Evolutionary conservation across 306 rosid species (phyloP).

Genomic region (Carpinus viminea): DNA sequence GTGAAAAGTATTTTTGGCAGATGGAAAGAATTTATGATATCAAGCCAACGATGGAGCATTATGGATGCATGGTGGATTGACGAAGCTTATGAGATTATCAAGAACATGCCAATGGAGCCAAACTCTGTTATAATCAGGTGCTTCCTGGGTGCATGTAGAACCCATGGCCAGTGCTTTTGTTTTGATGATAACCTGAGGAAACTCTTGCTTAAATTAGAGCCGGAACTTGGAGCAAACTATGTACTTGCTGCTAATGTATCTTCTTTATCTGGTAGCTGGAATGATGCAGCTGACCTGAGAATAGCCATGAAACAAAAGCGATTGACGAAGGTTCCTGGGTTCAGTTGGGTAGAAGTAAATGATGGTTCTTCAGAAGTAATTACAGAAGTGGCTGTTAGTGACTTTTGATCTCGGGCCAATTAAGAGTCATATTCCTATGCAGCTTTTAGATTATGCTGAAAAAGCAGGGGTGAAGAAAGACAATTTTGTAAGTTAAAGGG

Average conservation of each 20-base stretch:
- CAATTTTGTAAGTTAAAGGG: not conserved
- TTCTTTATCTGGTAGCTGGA: slow-evolving; percentile 46
- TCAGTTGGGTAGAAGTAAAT: slow-evolving; percentile 65
- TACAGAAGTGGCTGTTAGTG: not conserved
- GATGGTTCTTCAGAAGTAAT: slow-evolving; percentile 7
- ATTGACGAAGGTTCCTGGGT: slow-evolving; percentile 54
- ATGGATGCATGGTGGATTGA: slow-evolving; percentile 67
- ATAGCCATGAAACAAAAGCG: slow-evolving; percentile 58
- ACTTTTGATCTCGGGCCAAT: not conserved
- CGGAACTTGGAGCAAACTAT: slow-evolving; percentile 57
- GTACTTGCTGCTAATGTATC: slow-evolving; percentile 55
- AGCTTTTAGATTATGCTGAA: not conserved
- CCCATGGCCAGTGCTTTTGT: slow-evolving; percentile 38
- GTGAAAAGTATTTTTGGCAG: slow-evolving; percentile 49
- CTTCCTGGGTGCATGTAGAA: slow-evolving; percentile 60
- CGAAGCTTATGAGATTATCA: slow-evolving; percentile 53
- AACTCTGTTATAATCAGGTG: slow-evolving; percentile 56
- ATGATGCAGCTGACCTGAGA: slow-evolving; percentile 54
- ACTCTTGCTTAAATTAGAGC: slow-evolving; percentile 48
- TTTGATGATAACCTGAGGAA: slow-evolving; percentile 40
- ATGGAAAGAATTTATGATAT: slow-evolving; percentile 50
- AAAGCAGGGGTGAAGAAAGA: not conserved
- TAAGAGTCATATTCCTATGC: not conserved
- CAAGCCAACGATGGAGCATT: slow-evolving; percentile 57
- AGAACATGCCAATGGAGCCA: slow-evolving; percentile 54